A percentile compares a stretch with the other conserved stretches of the same genome.
Evolutionary conservation across 2,329 filamentous ascomycete species (phyloP).

Genomic region (Colletotrichum zoysiae): DNA sequence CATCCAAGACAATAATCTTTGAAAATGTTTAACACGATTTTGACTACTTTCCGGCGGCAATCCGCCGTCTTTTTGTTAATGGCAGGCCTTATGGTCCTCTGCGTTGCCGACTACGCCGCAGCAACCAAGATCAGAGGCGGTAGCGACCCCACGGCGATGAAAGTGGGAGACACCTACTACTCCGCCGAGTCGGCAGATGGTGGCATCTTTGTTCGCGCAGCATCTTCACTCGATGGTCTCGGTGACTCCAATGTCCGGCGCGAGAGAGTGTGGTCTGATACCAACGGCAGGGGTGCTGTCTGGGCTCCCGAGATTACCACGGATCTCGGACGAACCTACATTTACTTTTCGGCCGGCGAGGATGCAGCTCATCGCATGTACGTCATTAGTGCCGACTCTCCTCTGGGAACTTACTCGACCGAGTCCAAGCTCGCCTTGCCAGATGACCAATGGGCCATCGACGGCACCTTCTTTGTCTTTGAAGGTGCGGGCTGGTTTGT

Average conservation of each 20-base stretch:
- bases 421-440: constrained; percentile 44
- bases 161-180: constrained; percentile 43
- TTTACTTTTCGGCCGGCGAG: constrained; percentile 44
- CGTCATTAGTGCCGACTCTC: constrained; percentile 43
- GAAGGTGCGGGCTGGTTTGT: constrained; percentile 44
- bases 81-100: constrained; percentile 24
- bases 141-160: constrained; percentile 44
- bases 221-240: constrained; percentile 42
- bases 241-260: constrained; percentile 23
- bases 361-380: constrained; percentile 45
- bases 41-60: neutral
- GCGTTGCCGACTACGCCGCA: constrained; percentile 37
- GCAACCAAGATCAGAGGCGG: constrained; percentile 39
- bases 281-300: constrained; percentile 31
- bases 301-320: constrained; percentile 45
- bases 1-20: neutral
- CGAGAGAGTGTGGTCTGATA: constrained; percentile 44
- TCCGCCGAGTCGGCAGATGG: constrained; percentile 44
- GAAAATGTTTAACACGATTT: neutral
- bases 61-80: constrained; percentile 1
- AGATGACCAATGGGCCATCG: constrained; percentile 46
- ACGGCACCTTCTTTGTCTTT: constrained; percentile 44
- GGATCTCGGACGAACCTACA: constrained; percentile 42
- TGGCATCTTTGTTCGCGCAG: constrained; percentile 43
- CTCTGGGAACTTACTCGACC: constrained; percentile 39